phyloP scores from a whole-genome alignment of 306 rosid genomes.

The Rosa persica region DNA sequence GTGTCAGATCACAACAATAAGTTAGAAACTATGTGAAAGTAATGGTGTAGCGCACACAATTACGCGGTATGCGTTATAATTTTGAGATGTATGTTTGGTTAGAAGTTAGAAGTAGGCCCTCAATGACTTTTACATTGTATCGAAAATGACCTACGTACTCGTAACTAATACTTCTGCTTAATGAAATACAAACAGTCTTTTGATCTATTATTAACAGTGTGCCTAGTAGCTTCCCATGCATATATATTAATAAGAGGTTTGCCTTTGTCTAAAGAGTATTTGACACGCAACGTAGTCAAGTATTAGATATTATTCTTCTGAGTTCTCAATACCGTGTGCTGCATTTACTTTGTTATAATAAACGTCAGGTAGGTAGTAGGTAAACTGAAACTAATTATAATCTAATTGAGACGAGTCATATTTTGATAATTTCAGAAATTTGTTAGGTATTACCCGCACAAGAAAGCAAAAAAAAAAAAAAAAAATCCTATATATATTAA shows the following conservation, averaged over 20 bases:
- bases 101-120: too few relatives aligned
- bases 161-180: too few relatives aligned
- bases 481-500: too few relatives aligned
- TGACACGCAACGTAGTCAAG: background rate
- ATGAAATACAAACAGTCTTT: too few relatives aligned
- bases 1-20: too few relatives aligned
- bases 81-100: too few relatives aligned
- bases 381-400: background rate
- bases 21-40: too few relatives aligned
- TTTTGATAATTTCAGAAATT: background rate
- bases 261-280: background rate
- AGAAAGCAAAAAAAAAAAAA: background rate
- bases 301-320: background rate
- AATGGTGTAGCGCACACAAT: too few relatives aligned
- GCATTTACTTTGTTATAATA: background rate
- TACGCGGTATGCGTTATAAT: too few relatives aligned
- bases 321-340: background rate
- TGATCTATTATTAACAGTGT: too few relatives aligned
- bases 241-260: background rate
- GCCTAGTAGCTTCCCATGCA: background rate
- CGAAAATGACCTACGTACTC: too few relatives aligned
- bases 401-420: background rate
- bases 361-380: background rate
- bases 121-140: too few relatives aligned
- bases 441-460: background rate